Evolutionary conservation across 2,329 filamentous ascomycete genomes (phyloP).

Genomic region (Pseudopyrenochaeta lycopersici): DNA sequence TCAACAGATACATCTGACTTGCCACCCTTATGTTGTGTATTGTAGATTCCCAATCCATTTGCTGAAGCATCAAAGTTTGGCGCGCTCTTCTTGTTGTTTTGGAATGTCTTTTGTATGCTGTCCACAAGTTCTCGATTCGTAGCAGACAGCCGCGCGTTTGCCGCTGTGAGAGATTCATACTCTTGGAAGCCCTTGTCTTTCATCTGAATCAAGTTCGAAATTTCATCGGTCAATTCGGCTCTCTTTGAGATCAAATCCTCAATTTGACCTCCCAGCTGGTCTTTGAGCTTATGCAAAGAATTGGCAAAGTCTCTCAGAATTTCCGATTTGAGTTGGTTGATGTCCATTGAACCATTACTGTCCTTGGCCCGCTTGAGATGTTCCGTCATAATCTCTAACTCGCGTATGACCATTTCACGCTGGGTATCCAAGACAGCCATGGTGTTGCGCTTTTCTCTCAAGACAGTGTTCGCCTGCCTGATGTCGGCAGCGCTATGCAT

Average conservation of each 20-base stretch:
- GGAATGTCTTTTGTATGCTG: constrained; percentile 92
- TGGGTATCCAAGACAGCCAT: constrained; percentile 94
- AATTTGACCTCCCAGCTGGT: constrained; percentile 77
- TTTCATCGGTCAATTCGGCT: constrained; percentile 84
- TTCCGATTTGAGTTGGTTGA: constrained; percentile 72
- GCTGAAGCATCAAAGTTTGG: constrained; percentile 59
- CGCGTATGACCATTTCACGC: constrained; percentile 92
- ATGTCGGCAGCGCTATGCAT: constrained; percentile 68
- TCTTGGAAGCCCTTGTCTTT: constrained; percentile 94
- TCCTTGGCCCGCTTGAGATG: constrained; percentile 89
- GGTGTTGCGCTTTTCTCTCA: constrained; percentile 93
- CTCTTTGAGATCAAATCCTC: constrained; percentile 91
- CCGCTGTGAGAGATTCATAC: constrained; percentile 92
- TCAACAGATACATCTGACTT: constrained; percentile 52
- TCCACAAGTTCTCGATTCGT: constrained; percentile 96
- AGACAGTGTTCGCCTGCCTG: constrained; percentile 83
- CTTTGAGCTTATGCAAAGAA: constrained; percentile 75
- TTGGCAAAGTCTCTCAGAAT: constrained; percentile 70
- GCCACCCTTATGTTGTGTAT: constrained; percentile 45
- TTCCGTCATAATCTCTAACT: constrained; percentile 87
- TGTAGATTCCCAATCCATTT: constrained; percentile 72
- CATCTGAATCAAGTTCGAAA: constrained; percentile 80
- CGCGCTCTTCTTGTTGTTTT: constrained; percentile 67
- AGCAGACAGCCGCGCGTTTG: constrained; percentile 92
- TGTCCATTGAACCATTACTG: constrained; percentile 77